Conservation (phyloP, 441 rosid genomes). For the Biscutella auriculata region DNA sequence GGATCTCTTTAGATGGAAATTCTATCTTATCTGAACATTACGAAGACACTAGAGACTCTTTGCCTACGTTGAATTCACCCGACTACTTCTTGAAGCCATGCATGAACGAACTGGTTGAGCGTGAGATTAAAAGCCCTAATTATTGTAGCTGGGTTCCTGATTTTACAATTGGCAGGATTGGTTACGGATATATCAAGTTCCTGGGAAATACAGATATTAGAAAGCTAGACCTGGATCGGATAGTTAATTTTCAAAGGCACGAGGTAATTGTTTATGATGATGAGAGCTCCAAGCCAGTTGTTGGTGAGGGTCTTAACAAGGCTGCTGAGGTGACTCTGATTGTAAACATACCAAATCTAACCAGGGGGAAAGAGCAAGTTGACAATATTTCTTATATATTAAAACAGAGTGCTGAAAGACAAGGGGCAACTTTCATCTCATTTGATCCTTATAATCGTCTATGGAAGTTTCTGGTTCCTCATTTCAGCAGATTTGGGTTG, state of each 20-base stretch:
- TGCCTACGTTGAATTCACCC: conserved; percentile 40
- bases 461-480: conserved; percentile 75
- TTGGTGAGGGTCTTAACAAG: conserved; percentile 82
- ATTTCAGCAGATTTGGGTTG: conserved; percentile 91
- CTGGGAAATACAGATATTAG: conserved; percentile 73
- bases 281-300: conserved; percentile 57
- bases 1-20: conserved; percentile 20
- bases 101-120: conserved; percentile 38
- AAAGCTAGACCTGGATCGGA: conserved; percentile 48
- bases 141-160: conserved; percentile 59
- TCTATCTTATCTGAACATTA: conserved; percentile 9
- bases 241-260: conserved; percentile 63
- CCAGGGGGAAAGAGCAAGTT: conserved; percentile 19
- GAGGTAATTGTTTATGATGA: conserved; percentile 72
- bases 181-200: conserved; percentile 64
- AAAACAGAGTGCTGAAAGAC: conserved; percentile 41
- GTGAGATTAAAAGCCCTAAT: conserved; percentile 48
- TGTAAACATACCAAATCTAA: conserved; percentile 22
- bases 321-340: conserved; percentile 72
- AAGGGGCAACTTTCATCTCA: conserved; percentile 67
- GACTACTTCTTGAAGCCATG: conserved; percentile 65
- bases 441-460: conserved; percentile 46
- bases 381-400: conserved; percentile 35
- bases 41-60: conserved; percentile 27
- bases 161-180: conserved; percentile 64